phyloP scores from a whole-genome alignment of 306 rosid species.

The Trichosanthes cucumerina region DNA sequence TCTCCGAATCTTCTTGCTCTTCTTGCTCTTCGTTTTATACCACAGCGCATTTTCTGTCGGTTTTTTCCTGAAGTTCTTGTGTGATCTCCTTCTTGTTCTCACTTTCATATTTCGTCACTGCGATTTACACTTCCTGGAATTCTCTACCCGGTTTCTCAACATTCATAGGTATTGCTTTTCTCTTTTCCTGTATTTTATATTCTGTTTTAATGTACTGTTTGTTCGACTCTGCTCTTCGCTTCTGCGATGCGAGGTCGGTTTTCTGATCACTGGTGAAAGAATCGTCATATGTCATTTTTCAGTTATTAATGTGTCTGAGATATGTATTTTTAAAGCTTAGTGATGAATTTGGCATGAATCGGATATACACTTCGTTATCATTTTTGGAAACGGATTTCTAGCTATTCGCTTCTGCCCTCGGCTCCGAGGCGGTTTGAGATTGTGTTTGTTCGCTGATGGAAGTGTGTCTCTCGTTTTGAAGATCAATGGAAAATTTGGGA shows the following conservation, averaged over 20 bases:
- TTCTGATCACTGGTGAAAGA: background rate
- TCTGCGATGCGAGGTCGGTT: background rate
- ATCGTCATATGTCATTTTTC: background rate
- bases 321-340: background rate
- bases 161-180: background rate
- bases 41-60: background rate
- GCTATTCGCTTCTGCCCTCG: background rate
- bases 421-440: background rate
- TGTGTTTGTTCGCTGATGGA: background rate
- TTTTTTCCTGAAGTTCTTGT: background rate
- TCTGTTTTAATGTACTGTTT: background rate
- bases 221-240: background rate
- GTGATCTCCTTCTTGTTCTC: background rate
- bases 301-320: background rate
- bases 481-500: slow-evolving; percentile 49
- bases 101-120: background rate
- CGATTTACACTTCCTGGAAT: background rate
- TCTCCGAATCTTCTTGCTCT: background rate
- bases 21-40: background rate
- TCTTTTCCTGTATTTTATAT: background rate
- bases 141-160: background rate
- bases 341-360: background rate
- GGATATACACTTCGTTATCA: background rate
- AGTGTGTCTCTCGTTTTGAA: background rate
- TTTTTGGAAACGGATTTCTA: background rate